Conservation (phyloP, 352 stramenopile genomes). For the Phytophthora hibernalis region DNA sequence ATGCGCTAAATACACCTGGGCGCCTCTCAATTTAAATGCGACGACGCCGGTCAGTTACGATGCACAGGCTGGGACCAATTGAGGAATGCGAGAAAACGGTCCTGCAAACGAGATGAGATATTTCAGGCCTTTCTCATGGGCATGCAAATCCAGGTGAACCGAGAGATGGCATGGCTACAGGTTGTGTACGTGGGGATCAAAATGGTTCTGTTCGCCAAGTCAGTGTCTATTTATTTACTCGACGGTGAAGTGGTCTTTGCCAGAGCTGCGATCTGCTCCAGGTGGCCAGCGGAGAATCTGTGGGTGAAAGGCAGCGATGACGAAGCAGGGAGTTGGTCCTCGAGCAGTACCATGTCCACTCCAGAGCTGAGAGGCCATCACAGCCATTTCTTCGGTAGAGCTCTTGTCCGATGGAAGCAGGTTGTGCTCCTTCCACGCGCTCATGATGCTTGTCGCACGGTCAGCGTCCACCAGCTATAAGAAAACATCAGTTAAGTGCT, state of each 20-base stretch:
- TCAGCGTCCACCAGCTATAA: conserved; percentile 58
- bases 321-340: conserved; percentile 61
- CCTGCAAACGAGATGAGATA: conserved; percentile 16
- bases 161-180: conserved; percentile 6
- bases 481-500: conserved; percentile 10
- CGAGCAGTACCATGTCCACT: conserved; percentile 65
- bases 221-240: conserved; percentile 34
- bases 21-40: background rate
- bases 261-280: conserved; percentile 44
- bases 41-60: conserved; percentile 17
- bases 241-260: conserved; percentile 48
- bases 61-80: conserved; percentile 16
- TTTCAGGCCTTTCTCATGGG: conserved; percentile 35
- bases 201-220: background rate
- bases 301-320: conserved; percentile 45
- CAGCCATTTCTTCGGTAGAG: conserved; percentile 59
- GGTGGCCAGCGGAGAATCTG: conserved; percentile 45
- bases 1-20: conserved; percentile 11
- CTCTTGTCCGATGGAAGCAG: conserved; percentile 37
- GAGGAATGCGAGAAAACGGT: conserved; percentile 24
- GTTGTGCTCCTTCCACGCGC: conserved; percentile 39
- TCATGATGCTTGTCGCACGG: conserved; percentile 52
- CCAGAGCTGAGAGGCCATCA: conserved; percentile 63
- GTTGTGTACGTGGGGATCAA: background rate
- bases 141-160: conserved; percentile 24